Base-by-base conservation (phyloP, 2,329 filamentous ascomycete species). In the Verticillium tricorpus region DNA sequence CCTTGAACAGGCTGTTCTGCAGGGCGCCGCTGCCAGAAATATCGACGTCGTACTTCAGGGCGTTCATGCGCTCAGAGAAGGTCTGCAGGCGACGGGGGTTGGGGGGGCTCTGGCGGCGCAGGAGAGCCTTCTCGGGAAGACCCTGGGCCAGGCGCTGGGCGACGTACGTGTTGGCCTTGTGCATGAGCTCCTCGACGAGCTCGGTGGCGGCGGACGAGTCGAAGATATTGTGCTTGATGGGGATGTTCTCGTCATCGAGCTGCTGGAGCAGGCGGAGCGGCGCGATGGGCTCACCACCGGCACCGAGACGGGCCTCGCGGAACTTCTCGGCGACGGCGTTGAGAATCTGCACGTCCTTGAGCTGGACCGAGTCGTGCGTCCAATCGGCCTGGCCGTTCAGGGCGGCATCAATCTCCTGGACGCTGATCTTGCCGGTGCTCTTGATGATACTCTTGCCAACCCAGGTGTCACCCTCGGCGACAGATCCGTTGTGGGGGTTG, bases 171-270 rank as follows among this genome's bases (percentile, higher is more conserved):
- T 99, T 98, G 62, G 92, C 91, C 81, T 96, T 96, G 82, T 97
- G 91, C 78, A 92, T 89, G 60, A 99, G 82, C 79, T 99, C 95
- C 75, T 99, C 95, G 55, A 97, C 92, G 65, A 98, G 86, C 78
- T 98, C 94, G 66, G 96, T 92, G 2, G 93, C 92, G 11, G 89
- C 83, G 14, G 92, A 92, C 34, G 92, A 94, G 74, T 97, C 89
- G 71, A 98, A 99, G 66, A 99, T 91, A 78, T 98, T 99, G 74
- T 92, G 87, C 78, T 97, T 93, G 50, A 98, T 93, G 2, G 94
- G 95, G 60, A 97, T 92, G 75, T 98, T 98, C 82, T 99, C 95
- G 69, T 99, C 95, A 69, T 99, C 95, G 50, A 98, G 84, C 77
- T 97, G 93, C 76, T 97, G 93, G 64, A 98, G 82, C 56, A 99